phyloP scores from a whole-genome alignment of 1,139 yeast species.

The Scheffersomyces cryptocercus region DNA sequence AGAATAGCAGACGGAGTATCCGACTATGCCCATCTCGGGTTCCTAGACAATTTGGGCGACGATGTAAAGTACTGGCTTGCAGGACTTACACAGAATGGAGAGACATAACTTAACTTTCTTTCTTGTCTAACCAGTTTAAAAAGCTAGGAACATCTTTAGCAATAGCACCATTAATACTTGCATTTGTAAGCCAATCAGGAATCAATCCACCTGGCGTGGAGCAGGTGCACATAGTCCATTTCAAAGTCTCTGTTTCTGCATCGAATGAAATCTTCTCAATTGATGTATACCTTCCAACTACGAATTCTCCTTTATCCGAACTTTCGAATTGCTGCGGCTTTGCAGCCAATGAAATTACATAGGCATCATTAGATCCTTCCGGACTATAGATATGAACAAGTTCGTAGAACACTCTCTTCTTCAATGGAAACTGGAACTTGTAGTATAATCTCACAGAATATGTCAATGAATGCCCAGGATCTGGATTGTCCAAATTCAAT shows the following conservation, averaged over 20 bases:
- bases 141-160: slow-evolving; percentile 70
- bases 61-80: slow-evolving; percentile 48
- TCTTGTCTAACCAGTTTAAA: slow-evolving; percentile 43
- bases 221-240: slow-evolving; percentile 66
- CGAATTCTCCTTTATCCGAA: slow-evolving; percentile 20
- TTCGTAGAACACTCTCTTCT: slow-evolving; percentile 57
- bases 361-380: slow-evolving; percentile 33
- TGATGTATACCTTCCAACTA: slow-evolving; percentile 54
- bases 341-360: slow-evolving; percentile 55
- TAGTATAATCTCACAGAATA: slow-evolving; percentile 40
- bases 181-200: slow-evolving; percentile 63
- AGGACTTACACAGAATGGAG: slow-evolving; percentile 22
- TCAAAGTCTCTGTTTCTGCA: slow-evolving; percentile 36
- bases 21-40: slow-evolving; percentile 34
- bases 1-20: slow-evolving; percentile 25
- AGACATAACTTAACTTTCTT: slow-evolving; percentile 12
- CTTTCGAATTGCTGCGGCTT: slow-evolving; percentile 20
- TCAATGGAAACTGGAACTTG: slow-evolving; percentile 51
- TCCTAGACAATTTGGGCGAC: slow-evolving; percentile 45
- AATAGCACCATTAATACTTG: slow-evolving; percentile 56
- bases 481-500: slow-evolving; percentile 10
- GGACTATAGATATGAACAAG: slow-evolving; percentile 49
- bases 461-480: slow-evolving; percentile 9
- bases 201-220: slow-evolving; percentile 68
- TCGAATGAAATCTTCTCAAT: slow-evolving; percentile 54